Percentiles rank a stretch among this genome's conserved stretches.
These are phyloP conservation scores for Spiraea crenata DNA, from an alignment of 331 rosid genomes.

Conservation along the genomic window DNA sequence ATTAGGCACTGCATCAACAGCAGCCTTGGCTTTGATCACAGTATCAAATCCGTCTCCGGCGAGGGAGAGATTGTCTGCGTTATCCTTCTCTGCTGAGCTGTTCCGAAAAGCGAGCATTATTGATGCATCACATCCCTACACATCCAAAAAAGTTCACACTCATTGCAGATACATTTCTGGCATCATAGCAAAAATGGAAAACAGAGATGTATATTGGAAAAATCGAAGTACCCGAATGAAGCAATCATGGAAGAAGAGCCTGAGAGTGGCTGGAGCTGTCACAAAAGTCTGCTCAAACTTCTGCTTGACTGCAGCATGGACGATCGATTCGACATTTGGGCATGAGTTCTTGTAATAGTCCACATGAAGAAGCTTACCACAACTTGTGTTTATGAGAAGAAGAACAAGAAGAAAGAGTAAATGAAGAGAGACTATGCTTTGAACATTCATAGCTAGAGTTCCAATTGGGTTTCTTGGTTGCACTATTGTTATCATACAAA, in stretches of 20 bases:
- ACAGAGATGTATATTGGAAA: not conserved
- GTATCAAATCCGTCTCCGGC: constrained; percentile 97
- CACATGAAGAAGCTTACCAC: constrained; percentile 53
- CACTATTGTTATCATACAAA: not conserved
- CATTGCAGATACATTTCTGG: not conserved
- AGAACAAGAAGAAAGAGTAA: constrained; percentile 37
- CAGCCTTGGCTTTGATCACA: constrained; percentile 78
- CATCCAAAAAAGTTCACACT: not conserved
- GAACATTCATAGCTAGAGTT: constrained; percentile 30
- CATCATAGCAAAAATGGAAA: not conserved
- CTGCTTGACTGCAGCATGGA: constrained; percentile 52
- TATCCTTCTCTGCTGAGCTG: constrained; percentile 60
- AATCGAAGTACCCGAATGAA: constrained; percentile 52
- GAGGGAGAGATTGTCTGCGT: constrained; percentile 58
- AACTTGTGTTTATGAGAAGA: constrained; percentile 19
- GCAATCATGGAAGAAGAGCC: constrained; percentile 93
- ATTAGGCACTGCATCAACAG: constrained; percentile 55
- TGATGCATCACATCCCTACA: constrained; percentile 94
- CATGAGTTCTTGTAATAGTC: constrained; percentile 58
- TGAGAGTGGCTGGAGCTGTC: constrained; percentile 83
- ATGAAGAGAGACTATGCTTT: constrained; percentile 25
- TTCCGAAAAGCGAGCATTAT: constrained; percentile 55
- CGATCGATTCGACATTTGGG: constrained; percentile 75
- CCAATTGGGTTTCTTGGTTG: constrained; percentile 7
- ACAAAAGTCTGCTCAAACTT: constrained; percentile 58